Evolutionary conservation across 2,329 filamentous ascomycete genomes (phyloP), one percentile per base, ranked within the genome.

Genomic region (Xylariaceae sp.): DNA sequence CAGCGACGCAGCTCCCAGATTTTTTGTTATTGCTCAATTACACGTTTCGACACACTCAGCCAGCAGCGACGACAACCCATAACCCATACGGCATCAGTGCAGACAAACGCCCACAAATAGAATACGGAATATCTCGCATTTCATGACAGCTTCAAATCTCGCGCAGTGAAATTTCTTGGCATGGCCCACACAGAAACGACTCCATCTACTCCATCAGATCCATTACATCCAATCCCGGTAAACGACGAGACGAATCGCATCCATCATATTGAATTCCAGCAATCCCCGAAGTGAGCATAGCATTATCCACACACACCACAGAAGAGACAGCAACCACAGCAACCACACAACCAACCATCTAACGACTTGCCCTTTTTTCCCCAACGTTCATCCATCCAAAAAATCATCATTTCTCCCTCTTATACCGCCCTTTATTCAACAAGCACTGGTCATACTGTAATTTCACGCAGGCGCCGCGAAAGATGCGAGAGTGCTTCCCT

Each of bases 211-310:
- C 51, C 37, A 52, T 23, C 62, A 30, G 17, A 56, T 39, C 37
- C 37, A 39, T 39, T 11, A 39, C 37, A 39, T 39, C 37, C 37
- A 42, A 47, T 59, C 61, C 61, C 62, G 64, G 67, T 64, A 61
- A 66, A 65, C 64, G 63, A 69, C 66, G 66, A 67, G 59, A 68
- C 57, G 62, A 68, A 60, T 13, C 37, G 37, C 37, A 42, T 9
- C 37, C 9, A 42, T 9, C 37, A 42, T 42, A 42, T 42, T 30
- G 37, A 42, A 42, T 42, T 30, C 23, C 23, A 30, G 23, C 23
- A 30, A 30, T n/a, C 23, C 63, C 62, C 60, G 23, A 48, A 48
- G 59, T 63, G 57, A 63, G 63, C 64, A 64, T 50, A 42, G 5
- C 37, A 42, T 42, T 42, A 10, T 42, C 37, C 37, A 18, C 23